These are phyloP conservation scores for Candida ficus DNA, from an alignment of 805 yeast species.

Conservation along the genomic window DNA sequence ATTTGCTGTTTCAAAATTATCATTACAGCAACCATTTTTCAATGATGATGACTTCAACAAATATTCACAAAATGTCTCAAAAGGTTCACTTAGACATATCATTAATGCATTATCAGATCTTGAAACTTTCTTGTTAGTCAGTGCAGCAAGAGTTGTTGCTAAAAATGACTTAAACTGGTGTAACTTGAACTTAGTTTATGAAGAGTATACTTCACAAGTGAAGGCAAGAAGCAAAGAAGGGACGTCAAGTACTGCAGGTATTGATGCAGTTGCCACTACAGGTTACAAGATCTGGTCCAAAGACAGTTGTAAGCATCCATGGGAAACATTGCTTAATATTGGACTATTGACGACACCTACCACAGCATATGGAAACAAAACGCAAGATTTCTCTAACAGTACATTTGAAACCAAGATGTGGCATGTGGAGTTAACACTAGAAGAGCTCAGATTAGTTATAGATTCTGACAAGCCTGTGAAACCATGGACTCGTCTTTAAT, in stretches of 20 bases:
- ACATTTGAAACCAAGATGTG: constrained; percentile 23
- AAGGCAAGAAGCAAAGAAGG: constrained; percentile 36
- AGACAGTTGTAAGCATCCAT: constrained; percentile 56
- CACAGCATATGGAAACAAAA: constrained; percentile 1
- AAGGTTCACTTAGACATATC: constrained; percentile 21
- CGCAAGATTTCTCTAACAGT: constrained; percentile 14
- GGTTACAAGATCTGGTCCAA: constrained; percentile 55
- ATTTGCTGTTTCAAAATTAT: constrained; percentile 35
- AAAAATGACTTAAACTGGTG: constrained; percentile 54
- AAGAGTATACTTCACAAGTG: constrained; percentile 63
- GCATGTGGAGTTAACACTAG: constrained; percentile 24
- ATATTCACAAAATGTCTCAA: constrained; percentile 26
- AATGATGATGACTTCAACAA: constrained; percentile 20
- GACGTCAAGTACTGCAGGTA: constrained; percentile 20
- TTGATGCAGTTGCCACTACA: constrained; percentile 24
- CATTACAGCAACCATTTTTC: constrained; percentile 25
- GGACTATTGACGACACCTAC: constrained; percentile 18
- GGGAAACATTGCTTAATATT: constrained; percentile 55
- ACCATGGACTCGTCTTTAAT: constrained; percentile 23
- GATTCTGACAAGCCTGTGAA: constrained; percentile 15
- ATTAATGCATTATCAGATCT: constrained; percentile 53
- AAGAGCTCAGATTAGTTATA: constrained; percentile 20
- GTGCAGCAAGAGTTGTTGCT: constrained; percentile 67
- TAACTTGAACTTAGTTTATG: constrained; percentile 71
- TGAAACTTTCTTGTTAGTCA: constrained; percentile 65